Percentiles rank a stretch among this genome's conserved stretches.
These are phyloP conservation scores for Pseudogymnoascus sp. DNA, from an alignment of 2,329 filamentous ascomycete species.

Conservation along the genomic window DNA sequence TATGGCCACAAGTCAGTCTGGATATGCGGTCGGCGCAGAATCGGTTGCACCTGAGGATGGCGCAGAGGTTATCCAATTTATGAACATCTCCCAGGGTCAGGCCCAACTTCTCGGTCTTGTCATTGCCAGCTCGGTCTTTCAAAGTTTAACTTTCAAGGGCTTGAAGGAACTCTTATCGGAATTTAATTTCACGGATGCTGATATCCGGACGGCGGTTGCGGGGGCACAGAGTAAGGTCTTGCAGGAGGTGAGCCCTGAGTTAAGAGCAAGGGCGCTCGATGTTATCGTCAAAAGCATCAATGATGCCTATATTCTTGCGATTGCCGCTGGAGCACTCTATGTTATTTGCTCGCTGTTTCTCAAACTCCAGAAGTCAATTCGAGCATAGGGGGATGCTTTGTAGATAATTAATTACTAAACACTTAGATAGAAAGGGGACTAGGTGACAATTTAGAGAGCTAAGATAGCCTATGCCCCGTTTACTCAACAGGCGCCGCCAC, in stretches of 20 bases:
- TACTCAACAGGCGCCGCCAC: too few species aligned
- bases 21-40: slow-evolving; percentile 28
- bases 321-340: slow-evolving; percentile 22
- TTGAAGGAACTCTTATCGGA: slow-evolving; percentile 19
- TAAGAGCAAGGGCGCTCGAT: slow-evolving; percentile 17
- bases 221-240: slow-evolving; percentile 14
- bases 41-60: slow-evolving; percentile 25
- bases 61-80: slow-evolving; percentile 28
- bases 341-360: slow-evolving; percentile 22
- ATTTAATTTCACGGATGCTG: slow-evolving; percentile 14
- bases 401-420: too few species aligned
- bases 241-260: slow-evolving; percentile 7
- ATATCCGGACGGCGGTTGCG: slow-evolving; percentile 21
- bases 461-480: too few species aligned
- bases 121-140: slow-evolving; percentile 30
- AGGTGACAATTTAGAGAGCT: too few species aligned
- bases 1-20: slow-evolving; percentile 25
- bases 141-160: slow-evolving; percentile 25
- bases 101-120: slow-evolving; percentile 26
- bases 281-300: slow-evolving; percentile 24
- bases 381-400: too few species aligned
- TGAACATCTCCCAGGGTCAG: slow-evolving; percentile 28
- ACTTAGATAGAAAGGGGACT: too few species aligned
- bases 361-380: slow-evolving; percentile 19
- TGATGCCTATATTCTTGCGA: slow-evolving; percentile 22